These are phyloP conservation scores for Cladosporium velox DNA, from an alignment of 2,329 filamentous ascomycete species.

Conservation along the genomic window DNA sequence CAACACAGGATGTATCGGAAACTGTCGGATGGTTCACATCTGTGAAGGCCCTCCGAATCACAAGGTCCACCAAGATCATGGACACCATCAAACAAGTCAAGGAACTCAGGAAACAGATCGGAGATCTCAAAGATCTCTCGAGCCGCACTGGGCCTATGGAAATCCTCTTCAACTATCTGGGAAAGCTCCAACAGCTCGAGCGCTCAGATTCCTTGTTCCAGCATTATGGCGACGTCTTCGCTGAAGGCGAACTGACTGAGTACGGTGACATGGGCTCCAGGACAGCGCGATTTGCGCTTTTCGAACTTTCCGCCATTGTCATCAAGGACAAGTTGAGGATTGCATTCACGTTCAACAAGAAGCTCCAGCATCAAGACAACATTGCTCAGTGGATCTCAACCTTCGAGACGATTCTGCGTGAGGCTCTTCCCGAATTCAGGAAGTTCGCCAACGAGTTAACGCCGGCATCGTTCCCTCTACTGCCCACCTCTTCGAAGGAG, in stretches of 20 bases:
- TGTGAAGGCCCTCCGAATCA: conserved; percentile 11
- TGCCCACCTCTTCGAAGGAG: conserved; percentile 10
- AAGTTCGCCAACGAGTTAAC: conserved; percentile 15
- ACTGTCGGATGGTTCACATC: conserved; percentile 18
- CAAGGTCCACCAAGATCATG: conserved; percentile 10
- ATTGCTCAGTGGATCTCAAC: conserved; percentile 15
- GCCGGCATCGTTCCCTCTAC: conserved; percentile 7
- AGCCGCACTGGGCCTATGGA: conserved; percentile 4
- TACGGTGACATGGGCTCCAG: conserved; percentile 19
- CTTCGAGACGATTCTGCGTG: conserved; percentile 14
- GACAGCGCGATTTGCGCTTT: conserved; percentile 14
- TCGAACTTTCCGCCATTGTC: conserved; percentile 17
- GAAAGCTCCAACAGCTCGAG: conserved; percentile 18
- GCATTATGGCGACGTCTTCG: conserved; percentile 15
- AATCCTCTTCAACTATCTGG: conserved; percentile 17
- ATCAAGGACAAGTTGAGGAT: conserved; percentile 19
- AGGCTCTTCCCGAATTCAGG: conserved; percentile 12
- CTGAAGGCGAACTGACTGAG: conserved; percentile 12
- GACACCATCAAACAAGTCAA: conserved; percentile 15
- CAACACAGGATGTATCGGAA: conserved; percentile 15
- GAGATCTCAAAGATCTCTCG: background rate
- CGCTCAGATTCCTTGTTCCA: conserved; percentile 18
- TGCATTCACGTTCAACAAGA: conserved; percentile 20
- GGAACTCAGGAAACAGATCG: background rate
- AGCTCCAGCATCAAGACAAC: conserved; percentile 15